Conservation (phyloP, 306 rosid genomes). For the Coriaria nepalensis region DNA sequence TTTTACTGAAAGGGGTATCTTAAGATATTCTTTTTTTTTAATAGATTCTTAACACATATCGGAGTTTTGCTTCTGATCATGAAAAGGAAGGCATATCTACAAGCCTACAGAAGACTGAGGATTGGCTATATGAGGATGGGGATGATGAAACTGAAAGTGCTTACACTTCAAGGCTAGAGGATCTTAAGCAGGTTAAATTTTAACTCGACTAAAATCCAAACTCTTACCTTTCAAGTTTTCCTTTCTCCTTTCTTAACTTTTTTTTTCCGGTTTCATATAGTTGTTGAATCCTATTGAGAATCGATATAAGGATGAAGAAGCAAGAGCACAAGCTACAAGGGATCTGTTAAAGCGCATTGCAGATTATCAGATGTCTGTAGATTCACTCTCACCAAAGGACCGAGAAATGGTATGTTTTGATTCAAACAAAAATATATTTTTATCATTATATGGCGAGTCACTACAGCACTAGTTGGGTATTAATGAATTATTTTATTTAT, state of each 20-base stretch:
- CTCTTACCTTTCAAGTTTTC: constrained; percentile 5
- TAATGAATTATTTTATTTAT: not conserved
- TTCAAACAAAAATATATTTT: too few species aligned
- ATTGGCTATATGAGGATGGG: constrained; percentile 91
- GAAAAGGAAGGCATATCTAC: constrained; percentile 61
- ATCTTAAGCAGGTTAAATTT: constrained; percentile 56
- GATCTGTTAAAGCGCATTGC: constrained; percentile 29
- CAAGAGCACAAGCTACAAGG: constrained; percentile 41
- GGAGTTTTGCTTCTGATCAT: constrained; percentile 60
- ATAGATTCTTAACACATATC: constrained; percentile 72
- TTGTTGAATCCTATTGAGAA: constrained; percentile 61
- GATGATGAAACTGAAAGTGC: constrained; percentile 70
- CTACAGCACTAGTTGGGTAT: not conserved
- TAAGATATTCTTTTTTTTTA: constrained; percentile 19
- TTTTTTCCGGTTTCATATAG: constrained; percentile 19
- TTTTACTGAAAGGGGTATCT: not conserved
- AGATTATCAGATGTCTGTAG: constrained; percentile 22
- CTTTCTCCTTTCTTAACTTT: constrained; percentile 13
- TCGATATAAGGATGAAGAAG: constrained; percentile 56
- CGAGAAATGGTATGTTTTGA: constrained; percentile 21
- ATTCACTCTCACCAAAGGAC: constrained; percentile 26
- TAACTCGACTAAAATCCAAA: constrained; percentile 10
- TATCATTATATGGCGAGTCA: too few species aligned
- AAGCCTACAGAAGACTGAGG: constrained; percentile 77
- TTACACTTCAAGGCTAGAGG: constrained; percentile 54